phyloP scores from a whole-genome alignment of 2,329 filamentous ascomycete species.

The Ambrosiella xylebori region DNA sequence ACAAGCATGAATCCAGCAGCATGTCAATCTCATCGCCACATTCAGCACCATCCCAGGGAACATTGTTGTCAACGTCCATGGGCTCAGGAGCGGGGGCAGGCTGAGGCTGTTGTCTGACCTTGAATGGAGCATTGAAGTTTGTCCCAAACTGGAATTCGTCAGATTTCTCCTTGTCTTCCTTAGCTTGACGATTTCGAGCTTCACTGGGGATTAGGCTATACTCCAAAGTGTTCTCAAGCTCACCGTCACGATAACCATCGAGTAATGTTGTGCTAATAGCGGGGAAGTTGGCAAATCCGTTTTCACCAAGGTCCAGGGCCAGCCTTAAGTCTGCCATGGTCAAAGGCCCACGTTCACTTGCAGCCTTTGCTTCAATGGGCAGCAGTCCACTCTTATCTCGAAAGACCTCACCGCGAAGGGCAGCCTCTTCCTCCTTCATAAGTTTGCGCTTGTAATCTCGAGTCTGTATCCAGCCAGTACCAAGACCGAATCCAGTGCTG shows the following conservation, averaged over 20 bases:
- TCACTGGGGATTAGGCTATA: conserved; percentile 34
- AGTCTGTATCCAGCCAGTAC: conserved; percentile 59
- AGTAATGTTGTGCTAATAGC: conserved; percentile 54
- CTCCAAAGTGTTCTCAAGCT: conserved; percentile 50
- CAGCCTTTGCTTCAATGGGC: conserved; percentile 64
- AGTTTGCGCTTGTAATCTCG: conserved; percentile 61
- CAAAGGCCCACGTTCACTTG: conserved; percentile 52
- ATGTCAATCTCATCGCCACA: conserved; percentile 35
- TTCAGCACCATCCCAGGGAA: conserved; percentile 46
- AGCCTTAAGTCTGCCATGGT: conserved; percentile 65
- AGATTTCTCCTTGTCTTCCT: conserved; percentile 17
- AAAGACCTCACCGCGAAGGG: conserved; percentile 53
- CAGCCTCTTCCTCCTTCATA: conserved; percentile 56
- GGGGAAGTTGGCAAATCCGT: conserved; percentile 61
- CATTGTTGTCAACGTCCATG: conserved; percentile 43
- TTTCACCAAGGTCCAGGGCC: conserved; percentile 58
- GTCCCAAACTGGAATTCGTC: conserved; percentile 29
- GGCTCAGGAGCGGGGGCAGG: conserved; percentile 21
- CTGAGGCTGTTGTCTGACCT: conserved; percentile 16
- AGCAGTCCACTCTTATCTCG: conserved; percentile 62
- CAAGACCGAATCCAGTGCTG: conserved; percentile 45
- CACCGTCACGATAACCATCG: conserved; percentile 56
- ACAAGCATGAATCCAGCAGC: conserved; percentile 39
- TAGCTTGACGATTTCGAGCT: conserved; percentile 10
- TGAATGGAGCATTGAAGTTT: conserved; percentile 5